Conservation (phyloP, 2,329 filamentous ascomycete species). For the Juglanconis oblonga region DNA sequence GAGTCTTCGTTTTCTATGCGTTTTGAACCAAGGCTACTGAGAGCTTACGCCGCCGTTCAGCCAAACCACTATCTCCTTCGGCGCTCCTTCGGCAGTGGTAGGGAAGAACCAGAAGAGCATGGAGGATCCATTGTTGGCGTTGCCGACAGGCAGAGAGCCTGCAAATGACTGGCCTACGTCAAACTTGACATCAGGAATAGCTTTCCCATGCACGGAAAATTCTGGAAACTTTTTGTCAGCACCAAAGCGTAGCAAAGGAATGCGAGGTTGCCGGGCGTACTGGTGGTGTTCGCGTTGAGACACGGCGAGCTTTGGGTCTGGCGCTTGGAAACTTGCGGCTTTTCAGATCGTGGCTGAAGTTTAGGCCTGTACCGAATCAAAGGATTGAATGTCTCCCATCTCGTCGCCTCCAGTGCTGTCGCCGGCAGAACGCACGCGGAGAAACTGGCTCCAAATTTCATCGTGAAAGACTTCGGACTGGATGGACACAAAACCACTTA, state of each 20-base stretch:
- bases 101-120: conserved; percentile 65
- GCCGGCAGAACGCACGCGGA: background rate
- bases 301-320: conserved; percentile 16
- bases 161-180: conserved; percentile 62
- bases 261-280: conserved; percentile 10
- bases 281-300: conserved; percentile 25
- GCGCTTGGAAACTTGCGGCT: background rate
- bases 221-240: conserved; percentile 31
- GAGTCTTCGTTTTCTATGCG: background rate
- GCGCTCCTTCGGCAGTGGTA: conserved; percentile 40
- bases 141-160: conserved; percentile 52
- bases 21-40: background rate
- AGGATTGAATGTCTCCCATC: conserved; percentile 9
- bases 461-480: background rate
- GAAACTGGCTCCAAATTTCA: conserved; percentile 1
- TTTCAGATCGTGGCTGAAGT: background rate
- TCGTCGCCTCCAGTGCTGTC: background rate
- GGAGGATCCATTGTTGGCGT: conserved; percentile 38
- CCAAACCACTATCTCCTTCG: conserved; percentile 57
- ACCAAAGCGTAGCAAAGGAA: background rate
- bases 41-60: conserved; percentile 43
- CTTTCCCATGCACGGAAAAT: conserved; percentile 58
- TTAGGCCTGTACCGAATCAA: conserved; percentile 2
- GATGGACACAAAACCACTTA: background rate
- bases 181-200: conserved; percentile 62